These are phyloP conservation scores for Fusarium aywerte DNA, from an alignment of 2,329 filamentous ascomycete genomes.

Conservation along the genomic window DNA sequence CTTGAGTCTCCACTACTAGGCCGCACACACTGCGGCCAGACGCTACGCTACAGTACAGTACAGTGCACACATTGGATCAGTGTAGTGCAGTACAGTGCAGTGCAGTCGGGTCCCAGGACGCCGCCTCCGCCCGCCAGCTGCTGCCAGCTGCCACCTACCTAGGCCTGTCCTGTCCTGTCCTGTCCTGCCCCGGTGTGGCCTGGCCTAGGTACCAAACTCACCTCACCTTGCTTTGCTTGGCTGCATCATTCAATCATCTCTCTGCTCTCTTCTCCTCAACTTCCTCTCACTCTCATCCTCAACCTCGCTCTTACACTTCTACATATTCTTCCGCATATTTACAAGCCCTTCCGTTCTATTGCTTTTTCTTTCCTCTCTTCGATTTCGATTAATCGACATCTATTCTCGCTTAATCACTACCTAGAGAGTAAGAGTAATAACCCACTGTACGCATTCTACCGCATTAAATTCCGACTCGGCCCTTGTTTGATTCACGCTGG, in stretches of 20 bases:
- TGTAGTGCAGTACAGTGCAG: slow-evolving; percentile 16
- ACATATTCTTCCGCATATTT: slow-evolving; percentile 9
- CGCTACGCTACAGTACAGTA: slow-evolving; percentile 16
- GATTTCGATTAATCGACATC: slow-evolving; percentile 25
- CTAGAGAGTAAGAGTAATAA: slow-evolving; percentile 22
- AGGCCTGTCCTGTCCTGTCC: slow-evolving; percentile 15
- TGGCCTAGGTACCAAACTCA: slow-evolving; percentile 15
- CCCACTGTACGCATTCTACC: slow-evolving; percentile 22
- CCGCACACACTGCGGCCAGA: slow-evolving; percentile 40
- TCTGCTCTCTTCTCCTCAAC: slow-evolving; percentile 10
- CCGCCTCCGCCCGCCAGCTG: slow-evolving; percentile 35
- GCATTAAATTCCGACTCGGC: slow-evolving; percentile 33
- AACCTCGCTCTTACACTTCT: slow-evolving; percentile 18
- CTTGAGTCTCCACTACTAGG: slow-evolving; percentile 32
- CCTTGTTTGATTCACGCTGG: slow-evolving; percentile 27
- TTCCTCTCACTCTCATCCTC: slow-evolving; percentile 21
- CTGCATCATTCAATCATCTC: slow-evolving; percentile 43
- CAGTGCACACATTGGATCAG: too few relatives aligned
- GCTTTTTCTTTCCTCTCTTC: slow-evolving; percentile 9
- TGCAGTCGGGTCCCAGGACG: neutral
- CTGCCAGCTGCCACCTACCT: slow-evolving; percentile 18
- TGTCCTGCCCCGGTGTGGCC: neutral
- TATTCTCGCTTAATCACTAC: slow-evolving; percentile 18
- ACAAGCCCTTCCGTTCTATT: slow-evolving; percentile 18
- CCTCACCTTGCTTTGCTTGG: slow-evolving; percentile 27